Conservation (phyloP, 108 stramenopile species). For the Cyclotella baltica region DNA sequence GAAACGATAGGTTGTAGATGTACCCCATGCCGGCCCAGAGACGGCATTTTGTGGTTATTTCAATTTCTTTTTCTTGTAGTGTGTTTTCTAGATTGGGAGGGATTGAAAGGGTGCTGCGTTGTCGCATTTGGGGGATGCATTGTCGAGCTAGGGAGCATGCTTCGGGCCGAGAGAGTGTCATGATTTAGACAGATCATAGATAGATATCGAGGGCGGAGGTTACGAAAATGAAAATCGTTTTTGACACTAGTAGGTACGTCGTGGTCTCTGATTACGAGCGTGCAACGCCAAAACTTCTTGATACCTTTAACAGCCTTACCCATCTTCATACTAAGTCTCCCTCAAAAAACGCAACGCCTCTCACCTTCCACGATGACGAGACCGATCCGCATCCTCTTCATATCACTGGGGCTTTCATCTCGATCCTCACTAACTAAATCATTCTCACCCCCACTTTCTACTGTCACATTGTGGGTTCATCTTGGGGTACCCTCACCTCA, state of each 20-base stretch:
- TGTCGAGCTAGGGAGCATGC: not conserved
- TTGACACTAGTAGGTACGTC: too few relatives aligned
- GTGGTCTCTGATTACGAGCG: too few relatives aligned
- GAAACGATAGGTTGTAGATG: conserved; percentile 56
- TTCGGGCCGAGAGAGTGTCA: not conserved
- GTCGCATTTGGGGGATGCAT: not conserved
- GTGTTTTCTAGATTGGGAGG: not conserved
- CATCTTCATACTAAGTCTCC: too few relatives aligned
- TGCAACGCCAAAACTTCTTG: too few relatives aligned
- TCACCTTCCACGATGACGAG: not conserved
- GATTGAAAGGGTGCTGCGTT: not conserved
- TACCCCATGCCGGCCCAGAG: conserved; percentile 71
- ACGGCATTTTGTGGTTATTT: not conserved
- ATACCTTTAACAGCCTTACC: too few relatives aligned
- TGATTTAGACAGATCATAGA: not conserved
- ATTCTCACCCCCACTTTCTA: not conserved
- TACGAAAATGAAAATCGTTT: not conserved
- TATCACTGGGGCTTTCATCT: not conserved
- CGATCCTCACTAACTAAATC: not conserved
- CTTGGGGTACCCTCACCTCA: not conserved
- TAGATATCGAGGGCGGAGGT: not conserved
- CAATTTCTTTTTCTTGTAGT: not conserved
- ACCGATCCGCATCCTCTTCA: not conserved
- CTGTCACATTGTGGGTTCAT: not conserved
- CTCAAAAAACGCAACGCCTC: too few relatives aligned